phyloP scores from a whole-genome alignment of 108 stramenopile species.

The Cyclostephanos invisitatus region DNA sequence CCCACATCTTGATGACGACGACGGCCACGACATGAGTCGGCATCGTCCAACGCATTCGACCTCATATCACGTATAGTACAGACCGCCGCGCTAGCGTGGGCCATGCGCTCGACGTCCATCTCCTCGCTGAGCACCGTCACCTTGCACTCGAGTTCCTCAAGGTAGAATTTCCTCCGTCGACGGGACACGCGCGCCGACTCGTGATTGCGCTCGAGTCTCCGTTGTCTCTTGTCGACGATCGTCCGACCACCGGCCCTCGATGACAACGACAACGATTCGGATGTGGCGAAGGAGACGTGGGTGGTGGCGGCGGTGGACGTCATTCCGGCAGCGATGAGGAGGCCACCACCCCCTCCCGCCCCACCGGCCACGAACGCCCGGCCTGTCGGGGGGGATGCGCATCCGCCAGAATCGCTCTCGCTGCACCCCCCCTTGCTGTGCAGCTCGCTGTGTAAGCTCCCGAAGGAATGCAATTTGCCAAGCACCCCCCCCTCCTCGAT shows the following conservation, averaged over 20 bases:
- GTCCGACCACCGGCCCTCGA: not conserved
- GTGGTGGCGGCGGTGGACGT: not conserved
- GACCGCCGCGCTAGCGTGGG: slow-evolving; percentile 62
- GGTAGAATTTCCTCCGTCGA: slow-evolving; percentile 89
- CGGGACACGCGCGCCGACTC: slow-evolving; percentile 93
- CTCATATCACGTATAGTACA: slow-evolving; percentile 41
- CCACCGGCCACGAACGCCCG: not conserved
- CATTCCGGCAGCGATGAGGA: too few relatives aligned
- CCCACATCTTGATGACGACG: not conserved
- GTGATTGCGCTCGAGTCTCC: slow-evolving; percentile 91
- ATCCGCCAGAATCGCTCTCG: not conserved
- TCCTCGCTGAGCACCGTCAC: slow-evolving; percentile 68
- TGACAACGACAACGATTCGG: not conserved
- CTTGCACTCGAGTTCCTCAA: slow-evolving; percentile 89
- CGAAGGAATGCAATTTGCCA: not conserved
- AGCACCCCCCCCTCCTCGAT: not conserved
- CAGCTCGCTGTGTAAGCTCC: slow-evolving; percentile 1
- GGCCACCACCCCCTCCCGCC: not conserved
- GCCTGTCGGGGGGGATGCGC: not conserved
- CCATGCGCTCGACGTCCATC: slow-evolving; percentile 81
- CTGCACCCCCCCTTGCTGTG: not conserved
- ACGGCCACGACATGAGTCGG: slow-evolving; percentile 16
- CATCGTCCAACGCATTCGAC: slow-evolving; percentile 33
- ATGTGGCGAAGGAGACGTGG: not conserved
- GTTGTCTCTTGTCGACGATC: slow-evolving; percentile 54